These are phyloP conservation scores for Ceratobasidium papillatum DNA, from an alignment of 1,284 basidiomycete genomes.

Conservation along the genomic window DNA sequence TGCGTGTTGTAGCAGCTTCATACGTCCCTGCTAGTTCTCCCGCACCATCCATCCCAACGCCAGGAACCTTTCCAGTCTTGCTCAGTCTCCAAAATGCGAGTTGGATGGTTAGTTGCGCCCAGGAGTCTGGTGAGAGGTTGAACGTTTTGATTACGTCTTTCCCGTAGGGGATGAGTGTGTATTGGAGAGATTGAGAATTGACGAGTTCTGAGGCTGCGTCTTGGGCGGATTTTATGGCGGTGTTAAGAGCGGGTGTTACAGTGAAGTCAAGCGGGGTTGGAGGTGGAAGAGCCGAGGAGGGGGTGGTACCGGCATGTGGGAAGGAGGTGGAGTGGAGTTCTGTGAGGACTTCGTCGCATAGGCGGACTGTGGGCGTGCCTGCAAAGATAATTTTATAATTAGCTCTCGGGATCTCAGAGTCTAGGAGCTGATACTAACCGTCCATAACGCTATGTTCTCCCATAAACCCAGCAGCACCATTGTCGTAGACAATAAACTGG, in stretches of 20 bases:
- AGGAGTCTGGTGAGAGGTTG: slow-evolving; percentile 88
- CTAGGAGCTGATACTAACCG: slow-evolving; percentile 50
- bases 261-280: slow-evolving; percentile 69
- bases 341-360: slow-evolving; percentile 77
- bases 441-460: slow-evolving; percentile 95
- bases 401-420: background rate
- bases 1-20: slow-evolving; percentile 86
- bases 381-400: background rate
- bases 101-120: slow-evolving; percentile 90
- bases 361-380: slow-evolving; percentile 68
- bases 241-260: slow-evolving; percentile 58
- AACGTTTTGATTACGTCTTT: slow-evolving; percentile 88
- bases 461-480: slow-evolving; percentile 81
- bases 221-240: slow-evolving; percentile 67
- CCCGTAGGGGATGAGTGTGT: slow-evolving; percentile 79
- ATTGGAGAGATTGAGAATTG: slow-evolving; percentile 71
- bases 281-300: slow-evolving; percentile 46
- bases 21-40: slow-evolving; percentile 70
- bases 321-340: slow-evolving; percentile 64
- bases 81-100: slow-evolving; percentile 78
- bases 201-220: slow-evolving; percentile 68
- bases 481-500: slow-evolving; percentile 83
- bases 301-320: slow-evolving; percentile 58
- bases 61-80: slow-evolving; percentile 46
- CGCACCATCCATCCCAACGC: slow-evolving; percentile 53